Evolutionary conservation across 257 asterid genomes (phyloP).

Genomic region (Rauvolfia tetraphylla): DNA sequence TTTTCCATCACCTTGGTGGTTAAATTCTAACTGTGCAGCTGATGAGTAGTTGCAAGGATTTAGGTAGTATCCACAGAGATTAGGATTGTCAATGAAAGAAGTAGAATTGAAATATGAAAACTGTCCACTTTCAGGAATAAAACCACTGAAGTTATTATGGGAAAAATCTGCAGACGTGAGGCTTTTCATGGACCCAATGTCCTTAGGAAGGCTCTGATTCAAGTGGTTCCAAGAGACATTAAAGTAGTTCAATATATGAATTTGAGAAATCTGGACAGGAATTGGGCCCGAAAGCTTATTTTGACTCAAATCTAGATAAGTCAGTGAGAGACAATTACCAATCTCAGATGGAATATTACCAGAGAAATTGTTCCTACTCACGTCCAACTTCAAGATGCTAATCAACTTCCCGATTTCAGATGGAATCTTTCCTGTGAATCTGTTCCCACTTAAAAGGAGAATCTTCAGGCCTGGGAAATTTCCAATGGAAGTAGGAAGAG

Average conservation of each 20-base stretch:
- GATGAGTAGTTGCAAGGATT: slow-evolving; percentile 31
- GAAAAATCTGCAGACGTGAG: slow-evolving; percentile 53
- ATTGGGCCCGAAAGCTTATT: slow-evolving; percentile 41
- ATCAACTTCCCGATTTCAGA: slow-evolving; percentile 30
- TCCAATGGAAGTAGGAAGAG: slow-evolving; percentile 34
- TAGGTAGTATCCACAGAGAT: slow-evolving; percentile 32
- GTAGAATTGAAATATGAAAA: slow-evolving; percentile 36
- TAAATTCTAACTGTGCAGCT: slow-evolving; percentile 5
- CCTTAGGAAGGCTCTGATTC: slow-evolving; percentile 35
- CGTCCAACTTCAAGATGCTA: slow-evolving; percentile 32
- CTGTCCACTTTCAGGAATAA: slow-evolving; percentile 47
- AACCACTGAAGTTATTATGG: slow-evolving; percentile 42
- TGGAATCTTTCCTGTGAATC: slow-evolving; percentile 35
- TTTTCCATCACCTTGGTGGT: slow-evolving; percentile 21
- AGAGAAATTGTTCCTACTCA: slow-evolving; percentile 37
- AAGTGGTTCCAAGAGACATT: slow-evolving; percentile 42
- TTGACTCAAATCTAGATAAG: slow-evolving; percentile 40
- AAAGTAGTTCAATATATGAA: slow-evolving; percentile 40
- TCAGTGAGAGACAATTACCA: slow-evolving; percentile 32
- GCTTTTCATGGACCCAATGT: slow-evolving; percentile 42
- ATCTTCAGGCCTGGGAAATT: slow-evolving; percentile 35
- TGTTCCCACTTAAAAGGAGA: slow-evolving; percentile 32
- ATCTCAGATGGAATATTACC: slow-evolving; percentile 32
- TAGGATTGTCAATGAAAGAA: slow-evolving; percentile 38
- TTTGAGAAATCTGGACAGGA: slow-evolving; percentile 35